These are phyloP conservation scores for Gossypium davidsonii DNA, from an alignment of 441 rosid genomes.

Conservation along the genomic window DNA sequence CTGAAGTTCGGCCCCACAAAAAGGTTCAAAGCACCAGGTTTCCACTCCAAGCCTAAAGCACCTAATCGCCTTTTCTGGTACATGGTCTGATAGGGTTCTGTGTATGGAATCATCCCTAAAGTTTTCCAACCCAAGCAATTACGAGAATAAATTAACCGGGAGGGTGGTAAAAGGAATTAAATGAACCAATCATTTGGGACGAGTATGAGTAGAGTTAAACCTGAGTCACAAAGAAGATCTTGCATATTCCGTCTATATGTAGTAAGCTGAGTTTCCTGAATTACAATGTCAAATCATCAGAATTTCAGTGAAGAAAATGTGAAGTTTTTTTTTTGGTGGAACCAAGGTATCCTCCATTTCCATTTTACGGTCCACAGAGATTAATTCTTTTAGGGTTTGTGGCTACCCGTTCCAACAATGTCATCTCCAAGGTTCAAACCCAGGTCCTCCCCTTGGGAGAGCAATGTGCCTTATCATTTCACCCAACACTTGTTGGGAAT, in stretches of 20 bases:
- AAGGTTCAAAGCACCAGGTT: slow-evolving; percentile 65
- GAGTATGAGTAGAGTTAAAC: slow-evolving; percentile 30
- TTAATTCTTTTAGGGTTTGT: no score
- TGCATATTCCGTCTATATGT: slow-evolving; percentile 93
- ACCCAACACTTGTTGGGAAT: no score
- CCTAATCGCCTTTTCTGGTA: slow-evolving; percentile 95
- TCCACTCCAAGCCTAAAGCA: slow-evolving; percentile 90
- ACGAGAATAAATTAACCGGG: slow-evolving; percentile 15
- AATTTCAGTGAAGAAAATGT: not conserved
- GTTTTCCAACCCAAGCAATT: slow-evolving; percentile 22
- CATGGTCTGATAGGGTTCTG: slow-evolving; percentile 94
- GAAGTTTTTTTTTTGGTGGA: not conserved
- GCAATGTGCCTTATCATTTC: no score
- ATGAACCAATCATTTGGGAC: slow-evolving; percentile 13
- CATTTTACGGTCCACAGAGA: no score
- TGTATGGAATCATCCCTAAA: slow-evolving; percentile 84
- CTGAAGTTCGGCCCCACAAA: slow-evolving; percentile 87
- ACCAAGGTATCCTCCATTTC: no score
- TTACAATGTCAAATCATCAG: slow-evolving; percentile 25
- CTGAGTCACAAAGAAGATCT: slow-evolving; percentile 96
- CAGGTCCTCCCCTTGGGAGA: no score
- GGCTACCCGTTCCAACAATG: no score
- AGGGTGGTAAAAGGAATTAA: slow-evolving; percentile 9
- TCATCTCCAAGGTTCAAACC: no score
- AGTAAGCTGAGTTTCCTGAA: slow-evolving; percentile 90